Base-by-base conservation (phyloP, 495 filamentous ascomycete species). In the Neurospora sp. region DNA sequence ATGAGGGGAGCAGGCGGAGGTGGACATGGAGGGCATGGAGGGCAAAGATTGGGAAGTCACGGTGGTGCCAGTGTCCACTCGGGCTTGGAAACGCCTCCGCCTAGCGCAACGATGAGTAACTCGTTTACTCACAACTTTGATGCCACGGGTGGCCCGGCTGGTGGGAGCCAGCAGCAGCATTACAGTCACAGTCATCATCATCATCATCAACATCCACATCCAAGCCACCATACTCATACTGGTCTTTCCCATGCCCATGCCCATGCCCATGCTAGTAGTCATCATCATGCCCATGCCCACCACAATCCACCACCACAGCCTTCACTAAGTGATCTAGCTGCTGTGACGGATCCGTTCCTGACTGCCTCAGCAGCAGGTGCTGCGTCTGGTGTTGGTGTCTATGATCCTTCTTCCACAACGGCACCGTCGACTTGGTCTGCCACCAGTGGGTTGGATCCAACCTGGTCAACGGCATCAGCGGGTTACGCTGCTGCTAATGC, bases 21-120 rank as follows among this genome's bases (percentile, higher is more conserved):
- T 9, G 44, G 37, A 8, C 37, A 38, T 38, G 37, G 12, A 31
- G 23, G 31, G 6, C 37, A 38, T 38, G 37, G 12, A 31, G 23
- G 31, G 6, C 54, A 66, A 37, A 66, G 54, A 66, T 66, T 66
- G 54, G 54, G 54, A 6, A 66, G 14, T 14, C 20, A 27, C 54
- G 3, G 54, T 35, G 27, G 12, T 35, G 27, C 7, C 23, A 71
- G 72, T 16, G 70, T 71, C 54, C 72, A 76, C n/a, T 46, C 72
- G 54, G 76, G 79, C 6, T 77, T 82, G 4, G 77, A 74, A 10
- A 82, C 80, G 1, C 81, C 80, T 20, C 79, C 80, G 3, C 81
- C 79, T 20, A 79, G 69, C 3, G 80, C 80, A 12, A 78, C 79
- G 10, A 46, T 79, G 14, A 71, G 73, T 23, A 76, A 69, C 23